phyloP scores from a whole-genome alignment of 1,284 basidiomycete species.

The Austroboletus olivaceoglutinosus region DNA sequence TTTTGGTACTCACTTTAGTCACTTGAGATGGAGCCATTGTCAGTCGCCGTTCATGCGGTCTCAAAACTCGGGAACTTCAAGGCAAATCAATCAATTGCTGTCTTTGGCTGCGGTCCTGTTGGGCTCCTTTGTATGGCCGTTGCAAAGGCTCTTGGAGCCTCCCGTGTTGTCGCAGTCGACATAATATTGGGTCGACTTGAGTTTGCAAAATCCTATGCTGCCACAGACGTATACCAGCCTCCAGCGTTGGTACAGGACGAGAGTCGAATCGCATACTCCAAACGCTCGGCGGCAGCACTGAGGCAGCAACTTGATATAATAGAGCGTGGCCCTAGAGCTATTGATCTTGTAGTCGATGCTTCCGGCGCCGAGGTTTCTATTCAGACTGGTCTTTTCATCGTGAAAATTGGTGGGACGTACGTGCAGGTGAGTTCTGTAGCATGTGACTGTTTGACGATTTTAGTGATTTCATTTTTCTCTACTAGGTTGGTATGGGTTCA shows the following conservation, averaged over 20 bases:
- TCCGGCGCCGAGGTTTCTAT: conserved; percentile 89
- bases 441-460: conserved; percentile 38
- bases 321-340: conserved; percentile 55
- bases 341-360: conserved; percentile 70
- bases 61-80: conserved; percentile 74
- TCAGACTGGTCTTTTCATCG: conserved; percentile 76
- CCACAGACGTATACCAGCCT: conserved; percentile 79
- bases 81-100: conserved; percentile 68
- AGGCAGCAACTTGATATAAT: conserved; percentile 38
- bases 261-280: conserved; percentile 55
- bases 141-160: conserved; percentile 84
- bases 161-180: conserved; percentile 81
- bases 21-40: conserved; percentile 87
- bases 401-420: conserved; percentile 65
- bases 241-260: conserved; percentile 12
- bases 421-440: conserved; percentile 43
- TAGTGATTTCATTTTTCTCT: no score
- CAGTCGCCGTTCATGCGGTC: conserved; percentile 89
- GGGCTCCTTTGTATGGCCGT: conserved; percentile 92
- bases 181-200: conserved; percentile 80
- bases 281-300: conserved; percentile 62
- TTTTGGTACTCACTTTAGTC: neutral
- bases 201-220: conserved; percentile 88
- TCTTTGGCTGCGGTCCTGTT: conserved; percentile 86
- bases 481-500: conserved; percentile 70